Percentiles rank a stretch among this genome's conserved stretches.
Evolutionary conservation across 805 yeast species (phyloP).

Genomic region (Kazachstania bromeliacearum): DNA sequence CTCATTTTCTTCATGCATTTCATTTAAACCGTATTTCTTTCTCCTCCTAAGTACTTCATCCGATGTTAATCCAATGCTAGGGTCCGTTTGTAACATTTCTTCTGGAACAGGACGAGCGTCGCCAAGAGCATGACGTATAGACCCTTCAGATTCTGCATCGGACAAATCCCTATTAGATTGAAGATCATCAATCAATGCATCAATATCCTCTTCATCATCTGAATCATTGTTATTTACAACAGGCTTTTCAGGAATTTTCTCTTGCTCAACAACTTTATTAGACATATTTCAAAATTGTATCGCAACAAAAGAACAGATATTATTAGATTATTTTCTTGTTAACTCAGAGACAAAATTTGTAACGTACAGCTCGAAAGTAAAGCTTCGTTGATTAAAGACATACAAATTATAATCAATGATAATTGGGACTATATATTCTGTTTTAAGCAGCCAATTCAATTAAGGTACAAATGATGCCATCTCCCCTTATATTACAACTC

Average conservation of each 20-base stretch:
- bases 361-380: too few relatives aligned
- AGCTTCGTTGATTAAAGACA: too few relatives aligned
- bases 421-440: not conserved
- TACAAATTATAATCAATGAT: not conserved
- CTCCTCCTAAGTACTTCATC: slow-evolving; percentile 77
- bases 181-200: slow-evolving; percentile 65
- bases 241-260: not conserved
- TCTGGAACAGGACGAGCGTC: slow-evolving; percentile 75
- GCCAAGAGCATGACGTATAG: slow-evolving; percentile 36
- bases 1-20: slow-evolving; percentile 85
- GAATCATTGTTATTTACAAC: not conserved
- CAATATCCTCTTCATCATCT: slow-evolving; percentile 53
- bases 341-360: too few relatives aligned
- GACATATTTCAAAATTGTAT: too few relatives aligned
- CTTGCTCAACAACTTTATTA: not conserved
- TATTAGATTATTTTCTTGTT: not conserved
- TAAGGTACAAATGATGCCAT: too few relatives aligned
- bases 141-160: slow-evolving; percentile 39
- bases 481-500: too few relatives aligned
- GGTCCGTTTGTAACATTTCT: slow-evolving; percentile 75
- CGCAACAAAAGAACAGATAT: not conserved
- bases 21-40: slow-evolving; percentile 83
- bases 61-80: slow-evolving; percentile 59
- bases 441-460: too few relatives aligned
- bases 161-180: slow-evolving; percentile 49